phyloP scores from a whole-genome alignment of 805 yeast genomes.

The Wickerhamomyces canadensis region DNA sequence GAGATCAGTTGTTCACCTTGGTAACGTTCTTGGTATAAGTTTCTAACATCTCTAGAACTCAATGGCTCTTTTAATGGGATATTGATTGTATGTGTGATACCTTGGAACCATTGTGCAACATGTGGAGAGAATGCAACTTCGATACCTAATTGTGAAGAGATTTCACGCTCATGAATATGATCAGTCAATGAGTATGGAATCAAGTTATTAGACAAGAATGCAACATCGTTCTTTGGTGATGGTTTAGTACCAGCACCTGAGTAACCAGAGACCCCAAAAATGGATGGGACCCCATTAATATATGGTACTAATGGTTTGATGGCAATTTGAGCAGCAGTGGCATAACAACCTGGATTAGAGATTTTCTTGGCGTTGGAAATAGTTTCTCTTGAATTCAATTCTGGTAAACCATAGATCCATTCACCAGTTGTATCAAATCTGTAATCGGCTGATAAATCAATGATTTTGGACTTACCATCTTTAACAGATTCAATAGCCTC shows the following conservation, averaged over 20 bases:
- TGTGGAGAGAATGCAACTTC: conserved; percentile 92
- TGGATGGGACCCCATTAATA: conserved; percentile 67
- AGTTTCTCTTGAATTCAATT: conserved; percentile 61
- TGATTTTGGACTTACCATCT: conserved; percentile 68
- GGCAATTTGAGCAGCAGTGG: conserved; percentile 96
- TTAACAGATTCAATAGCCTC: conserved; percentile 67
- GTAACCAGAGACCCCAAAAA: conserved; percentile 96
- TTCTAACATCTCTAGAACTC: conserved; percentile 77
- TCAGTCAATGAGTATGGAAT: conserved; percentile 95
- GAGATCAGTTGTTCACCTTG: conserved; percentile 81
- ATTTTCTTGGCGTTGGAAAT: conserved; percentile 75
- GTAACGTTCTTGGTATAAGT: conserved; percentile 82
- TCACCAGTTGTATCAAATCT: conserved; percentile 84
- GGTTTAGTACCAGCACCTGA: conserved; percentile 99
- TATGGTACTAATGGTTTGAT: conserved; percentile 78
- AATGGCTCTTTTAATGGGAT: conserved; percentile 74
- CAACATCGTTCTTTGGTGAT: conserved; percentile 86
- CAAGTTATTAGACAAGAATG: conserved; percentile 70
- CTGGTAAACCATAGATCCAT: conserved; percentile 97
- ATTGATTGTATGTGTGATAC: conserved; percentile 86
- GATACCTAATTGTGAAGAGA: conserved; percentile 71
- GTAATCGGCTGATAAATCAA: conserved; percentile 94
- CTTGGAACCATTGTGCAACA: conserved; percentile 99
- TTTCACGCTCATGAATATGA: conserved; percentile 94
- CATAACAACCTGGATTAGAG: conserved; percentile 98